Base-by-base conservation (phyloP, 2,329 filamentous ascomycete genomes). In the Colletotrichum tabaci region DNA sequence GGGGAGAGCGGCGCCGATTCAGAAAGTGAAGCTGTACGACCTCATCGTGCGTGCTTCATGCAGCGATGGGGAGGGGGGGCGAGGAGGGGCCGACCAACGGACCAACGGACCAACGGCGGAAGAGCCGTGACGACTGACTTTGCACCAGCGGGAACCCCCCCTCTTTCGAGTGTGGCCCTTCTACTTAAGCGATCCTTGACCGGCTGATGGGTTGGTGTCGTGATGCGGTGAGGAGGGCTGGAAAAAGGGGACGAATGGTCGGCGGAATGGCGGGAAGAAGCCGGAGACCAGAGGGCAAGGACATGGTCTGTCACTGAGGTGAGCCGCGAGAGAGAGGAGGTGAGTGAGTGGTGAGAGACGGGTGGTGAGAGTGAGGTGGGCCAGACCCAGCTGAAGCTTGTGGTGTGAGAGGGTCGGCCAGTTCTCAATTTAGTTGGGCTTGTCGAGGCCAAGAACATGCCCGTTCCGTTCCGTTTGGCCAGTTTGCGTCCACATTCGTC, bases 151-250 rank as follows among this genome's bases (percentile, higher is more conserved):
- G 26, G 26, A 26, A 26, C 42, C 42, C 6, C 7, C 7, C 7
- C 10, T 38, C 12, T 61, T 38, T 21, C 21, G 38, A 18, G n/a
- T 23, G 30, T 16, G 47, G 46, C 9, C 61, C 9, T 47, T 21
- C 9, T 35, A 8, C 30, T 35, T 21, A 30, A 44, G 42, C 64
- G 16, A 50, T 52, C 10, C 56, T 30, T 62, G 38, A 26, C 21
- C 21, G 23, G 63, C 63, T 63, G 52, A 40, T 42, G 58, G 46
- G 30, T 42, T 46, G 46, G 21, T 53, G 56, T 35, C 40, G 52
- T 26, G 68, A 63, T 71, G 68, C 68, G 68, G 65, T 71, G 68
- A 71, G 65, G 65, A 71, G 58, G 68, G 68, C 68, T 68, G 68
- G 68, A 58, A n/a, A 47, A 49, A n/a, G 58, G 58, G 49, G 50